These are phyloP conservation scores for Fusarium albosuccineum DNA, from an alignment of 2,329 filamentous ascomycete genomes.

Conservation along the genomic window DNA sequence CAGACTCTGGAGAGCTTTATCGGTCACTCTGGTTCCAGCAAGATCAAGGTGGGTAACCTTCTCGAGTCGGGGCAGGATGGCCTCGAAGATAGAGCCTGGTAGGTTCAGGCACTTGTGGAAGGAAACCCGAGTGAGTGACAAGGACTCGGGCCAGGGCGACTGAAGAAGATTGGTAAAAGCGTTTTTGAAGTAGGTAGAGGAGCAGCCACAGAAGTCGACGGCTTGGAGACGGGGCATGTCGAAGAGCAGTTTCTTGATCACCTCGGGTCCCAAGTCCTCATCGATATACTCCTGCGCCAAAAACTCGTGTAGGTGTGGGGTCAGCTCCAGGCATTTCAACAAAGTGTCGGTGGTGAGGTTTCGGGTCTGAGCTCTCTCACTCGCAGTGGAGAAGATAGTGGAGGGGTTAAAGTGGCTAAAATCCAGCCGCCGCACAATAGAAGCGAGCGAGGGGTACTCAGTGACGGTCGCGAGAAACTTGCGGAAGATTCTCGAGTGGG, in stretches of 20 bases:
- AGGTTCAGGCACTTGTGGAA: conserved; percentile 84
- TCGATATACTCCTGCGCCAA: conserved; percentile 85
- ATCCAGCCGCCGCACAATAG: conserved; percentile 82
- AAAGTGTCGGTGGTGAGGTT: conserved; percentile 83
- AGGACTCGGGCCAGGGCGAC: conserved; percentile 63
- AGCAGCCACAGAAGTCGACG: conserved; percentile 83
- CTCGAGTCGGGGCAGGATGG: conserved; percentile 76
- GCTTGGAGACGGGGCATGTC: conserved; percentile 74
- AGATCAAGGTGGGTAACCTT: conserved; percentile 83
- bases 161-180: conserved; percentile 71
- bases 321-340: conserved; percentile 76
- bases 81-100: conserved; percentile 75
- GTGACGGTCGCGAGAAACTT: conserved; percentile 81
- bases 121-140: conserved; percentile 76
- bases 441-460: conserved; percentile 76
- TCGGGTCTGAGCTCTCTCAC: conserved; percentile 79
- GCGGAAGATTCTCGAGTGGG: conserved; percentile 85
- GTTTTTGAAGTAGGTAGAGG: conserved; percentile 74
- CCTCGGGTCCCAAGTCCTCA: conserved; percentile 76
- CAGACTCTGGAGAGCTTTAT: conserved; percentile 77
- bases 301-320: conserved; percentile 82
- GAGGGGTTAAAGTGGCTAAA: conserved; percentile 89
- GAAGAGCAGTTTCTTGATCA: conserved; percentile 78
- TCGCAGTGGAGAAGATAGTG: conserved; percentile 79
- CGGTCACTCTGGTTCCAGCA: conserved; percentile 81